A percentile compares a stretch with the other conserved stretches of the same genome.
These are phyloP conservation scores for Aurifilum marmelostoma DNA, from an alignment of 2,329 filamentous ascomycete species.

Conservation along the genomic window DNA sequence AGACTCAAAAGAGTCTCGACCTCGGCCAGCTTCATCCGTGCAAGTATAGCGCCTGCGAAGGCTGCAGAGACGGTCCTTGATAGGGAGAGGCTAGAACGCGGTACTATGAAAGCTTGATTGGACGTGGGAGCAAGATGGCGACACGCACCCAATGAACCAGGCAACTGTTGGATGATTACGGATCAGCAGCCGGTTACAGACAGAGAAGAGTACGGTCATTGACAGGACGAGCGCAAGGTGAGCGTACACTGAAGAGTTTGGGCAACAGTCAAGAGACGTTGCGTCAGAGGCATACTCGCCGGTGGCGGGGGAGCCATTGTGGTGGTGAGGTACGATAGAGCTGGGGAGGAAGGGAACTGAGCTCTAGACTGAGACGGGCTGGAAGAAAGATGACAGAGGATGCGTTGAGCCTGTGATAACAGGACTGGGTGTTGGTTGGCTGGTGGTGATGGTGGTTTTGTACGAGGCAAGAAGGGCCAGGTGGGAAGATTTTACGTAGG, in stretches of 20 bases:
- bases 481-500: not conserved
- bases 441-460: not conserved
- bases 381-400: not conserved
- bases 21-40: not conserved
- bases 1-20: no score
- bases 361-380: not conserved
- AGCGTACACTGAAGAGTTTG: conserved; percentile 89
- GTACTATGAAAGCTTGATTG: conserved; percentile 23
- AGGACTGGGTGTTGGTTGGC: not conserved
- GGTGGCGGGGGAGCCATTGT: conserved; percentile 76
- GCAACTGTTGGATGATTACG: conserved; percentile 55
- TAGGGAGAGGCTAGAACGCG: conserved; percentile 27
- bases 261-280: conserved; percentile 77
- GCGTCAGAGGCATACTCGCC: conserved; percentile 68
- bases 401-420: not conserved
- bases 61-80: conserved; percentile 22
- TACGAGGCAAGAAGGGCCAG: conserved; percentile 8
- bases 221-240: conserved; percentile 31
- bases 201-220: conserved; percentile 30
- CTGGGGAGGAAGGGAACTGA: not conserved
- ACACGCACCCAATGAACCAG: conserved; percentile 80
- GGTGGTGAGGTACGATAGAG: not conserved
- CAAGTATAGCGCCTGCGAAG: not conserved
- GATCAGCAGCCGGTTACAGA: conserved; percentile 40
- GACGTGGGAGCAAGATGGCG: conserved; percentile 24